Evolutionary conservation across 495 filamentous ascomycete genomes (phyloP), one percentile per base, ranked within the genome.

Genomic region (Pyrenula aspistea): DNA sequence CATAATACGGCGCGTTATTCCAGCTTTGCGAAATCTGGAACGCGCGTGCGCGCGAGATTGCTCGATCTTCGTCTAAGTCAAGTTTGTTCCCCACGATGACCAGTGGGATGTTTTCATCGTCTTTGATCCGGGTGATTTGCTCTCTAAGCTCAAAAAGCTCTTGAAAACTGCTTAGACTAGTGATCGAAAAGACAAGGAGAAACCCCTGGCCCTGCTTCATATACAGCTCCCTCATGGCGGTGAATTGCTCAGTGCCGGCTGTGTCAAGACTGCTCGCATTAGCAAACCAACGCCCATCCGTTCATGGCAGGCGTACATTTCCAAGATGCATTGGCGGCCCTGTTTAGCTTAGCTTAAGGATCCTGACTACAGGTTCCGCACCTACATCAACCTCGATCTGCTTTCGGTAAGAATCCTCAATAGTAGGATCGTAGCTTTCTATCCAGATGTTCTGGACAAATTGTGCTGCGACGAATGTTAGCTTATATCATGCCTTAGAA

Each of bases 381-480:
- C 80, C 70, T 73, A 97, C 92, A 81, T 97, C 93, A 57, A 98
- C 90, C 61, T 92, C 83, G 48, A 95, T 85, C 61, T 92, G 88
- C 65, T 95, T 96, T 52, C 91, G 78, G 70, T 97, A 98, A 49
- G 93, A 95, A 72, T 98, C 91, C 72, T 98, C 93, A 65, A 98
- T 97, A 10, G 93, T 98, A 2, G 93, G 93, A 70, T 98, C 93
- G 72, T 98, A 98, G 69, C 87, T 91, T 72, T 98, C 93, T 67
- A 98, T 96, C 90, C 94, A 98, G 51, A 96, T 88, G 77, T 96
- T 95, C 69, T 97, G 93, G 20, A 97, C 93, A 70, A 98, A 98
- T 80, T 98, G 93, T 60, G 93, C 93, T 96, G 71, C 12, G 3
- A 54, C n/a, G n/a, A n/a, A n/a, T n/a, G n/a, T 8, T n/a, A 24